Evolutionary conservation across 164 flowering plant genomes (phyloP).

Genomic region (grape (Vitis vinifera)): ASM3070453v1 NC_081810.1:6333001-6333500

Average conservation of each 20-base stretch:
- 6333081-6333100: not conserved
- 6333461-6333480: not conserved
- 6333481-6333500: not conserved
- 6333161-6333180: not conserved
- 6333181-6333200: not conserved
- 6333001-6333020: not conserved
- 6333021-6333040: not conserved
- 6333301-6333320: not conserved
- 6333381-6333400: not conserved
- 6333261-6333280: not conserved
- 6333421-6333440: not conserved
- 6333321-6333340: not conserved
- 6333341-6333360: not conserved
- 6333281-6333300: not conserved
- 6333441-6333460: not conserved
- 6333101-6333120: not conserved
- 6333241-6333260: not conserved
- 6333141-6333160: not conserved
- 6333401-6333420: not conserved
- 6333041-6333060: not conserved
- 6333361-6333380: not conserved
- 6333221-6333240: not conserved
- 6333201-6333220: not conserved
- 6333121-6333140: not conserved
- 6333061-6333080: not conserved